A percentile compares a stretch with the other conserved stretches of the same genome.
phyloP scores from a whole-genome alignment of 1,284 basidiomycete species.

The Pterulicium gracile region DNA sequence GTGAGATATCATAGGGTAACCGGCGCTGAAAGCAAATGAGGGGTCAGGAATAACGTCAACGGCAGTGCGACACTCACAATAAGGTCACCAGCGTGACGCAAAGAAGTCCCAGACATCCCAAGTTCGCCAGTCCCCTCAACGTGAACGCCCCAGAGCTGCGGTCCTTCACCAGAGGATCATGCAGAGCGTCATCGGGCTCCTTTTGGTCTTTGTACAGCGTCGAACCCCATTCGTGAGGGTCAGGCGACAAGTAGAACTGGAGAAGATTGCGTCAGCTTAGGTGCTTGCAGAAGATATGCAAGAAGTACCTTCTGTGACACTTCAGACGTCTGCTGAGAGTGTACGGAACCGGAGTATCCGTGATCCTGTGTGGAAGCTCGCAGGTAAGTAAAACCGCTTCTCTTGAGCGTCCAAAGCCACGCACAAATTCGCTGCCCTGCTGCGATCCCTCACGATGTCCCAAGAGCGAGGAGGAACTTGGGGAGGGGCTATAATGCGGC shows the following conservation, averaged over 20 bases:
- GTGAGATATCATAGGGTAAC: conserved; percentile 44
- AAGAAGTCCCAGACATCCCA: conserved; percentile 53
- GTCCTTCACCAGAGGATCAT: conserved; percentile 37
- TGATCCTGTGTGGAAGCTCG: no score
- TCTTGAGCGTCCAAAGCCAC: no score
- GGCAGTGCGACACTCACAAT: conserved; percentile 30
- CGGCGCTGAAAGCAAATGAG: conserved; percentile 26
- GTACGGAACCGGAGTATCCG: no score
- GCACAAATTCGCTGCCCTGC: no score
- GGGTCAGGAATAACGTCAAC: conserved; percentile 1
- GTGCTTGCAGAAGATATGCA: no score
- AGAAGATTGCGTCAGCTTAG: no score
- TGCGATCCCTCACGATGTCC: no score
- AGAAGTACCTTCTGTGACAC: no score
- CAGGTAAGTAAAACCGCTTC: no score
- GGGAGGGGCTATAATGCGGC: no score
- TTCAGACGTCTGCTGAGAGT: no score
- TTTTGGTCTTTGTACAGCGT: conserved; percentile 33
- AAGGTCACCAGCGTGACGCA: conserved; percentile 34
- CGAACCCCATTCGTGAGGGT: conserved; percentile 43
- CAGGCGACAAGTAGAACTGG: conserved; percentile 41
- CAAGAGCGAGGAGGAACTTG: no score
- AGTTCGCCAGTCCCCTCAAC: conserved; percentile 45
- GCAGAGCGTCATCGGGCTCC: conserved; percentile 45
- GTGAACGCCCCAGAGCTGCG: conserved; percentile 19